Evolutionary conservation across 176 grass and related monocot genomes (phyloP).

Genomic region (Bonia amplexicaulis): DNA sequence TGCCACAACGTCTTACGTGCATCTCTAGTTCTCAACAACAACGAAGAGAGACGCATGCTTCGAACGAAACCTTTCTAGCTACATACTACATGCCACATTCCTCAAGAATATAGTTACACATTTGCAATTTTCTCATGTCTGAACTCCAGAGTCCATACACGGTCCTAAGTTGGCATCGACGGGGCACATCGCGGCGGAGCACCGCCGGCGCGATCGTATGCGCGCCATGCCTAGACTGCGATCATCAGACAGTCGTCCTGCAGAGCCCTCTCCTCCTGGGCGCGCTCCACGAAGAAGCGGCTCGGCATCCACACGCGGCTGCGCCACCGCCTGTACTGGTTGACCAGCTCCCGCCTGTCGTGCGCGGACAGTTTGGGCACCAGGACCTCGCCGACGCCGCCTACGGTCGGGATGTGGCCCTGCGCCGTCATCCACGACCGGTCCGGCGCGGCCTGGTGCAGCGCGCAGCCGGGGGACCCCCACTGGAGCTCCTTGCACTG

Average conservation of each 20-base stretch:
- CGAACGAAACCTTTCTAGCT: not conserved
- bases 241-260: not conserved
- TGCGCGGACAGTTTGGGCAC: not conserved
- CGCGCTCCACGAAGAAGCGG: constrained; percentile 22
- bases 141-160: not conserved
- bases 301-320: constrained; percentile 11
- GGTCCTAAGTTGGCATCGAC: not conserved
- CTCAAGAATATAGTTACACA: not conserved
- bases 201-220: not conserved
- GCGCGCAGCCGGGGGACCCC: not conserved
- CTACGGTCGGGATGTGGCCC: not conserved
- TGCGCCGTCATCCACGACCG: not conserved
- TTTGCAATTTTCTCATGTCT: not conserved
- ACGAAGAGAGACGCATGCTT: not conserved
- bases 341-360: not conserved
- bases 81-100: not conserved
- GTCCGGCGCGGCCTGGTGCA: constrained; percentile 9
- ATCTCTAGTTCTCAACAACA: not conserved
- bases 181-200: not conserved
- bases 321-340: constrained; percentile 10
- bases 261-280: not conserved
- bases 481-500: constrained; percentile 11
- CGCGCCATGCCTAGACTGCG: too few relatives aligned
- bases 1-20: not conserved
- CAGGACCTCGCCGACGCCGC: not conserved